phyloP scores from a whole-genome alignment of 768 basidiomycete species.

The Tulasnella sp. region DNA sequence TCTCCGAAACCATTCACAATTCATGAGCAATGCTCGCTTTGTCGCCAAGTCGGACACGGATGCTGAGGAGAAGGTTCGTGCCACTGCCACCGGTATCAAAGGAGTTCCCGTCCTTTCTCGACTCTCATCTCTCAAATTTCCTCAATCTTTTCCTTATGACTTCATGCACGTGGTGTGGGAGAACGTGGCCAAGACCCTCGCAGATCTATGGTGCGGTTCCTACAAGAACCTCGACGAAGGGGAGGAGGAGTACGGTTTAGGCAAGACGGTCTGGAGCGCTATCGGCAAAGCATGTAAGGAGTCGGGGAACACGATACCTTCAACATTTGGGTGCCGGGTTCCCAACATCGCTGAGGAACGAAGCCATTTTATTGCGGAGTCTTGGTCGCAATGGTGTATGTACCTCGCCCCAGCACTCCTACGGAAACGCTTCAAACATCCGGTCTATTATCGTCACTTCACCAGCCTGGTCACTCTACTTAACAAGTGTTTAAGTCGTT shows the following conservation, averaged over 20 bases:
- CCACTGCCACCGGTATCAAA: conserved; percentile 33
- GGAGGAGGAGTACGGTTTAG: conserved; percentile 26
- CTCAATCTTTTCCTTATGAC: conserved; percentile 38
- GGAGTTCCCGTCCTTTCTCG: conserved; percentile 30
- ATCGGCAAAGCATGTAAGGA: conserved; percentile 13
- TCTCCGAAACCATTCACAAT: conserved; percentile 30
- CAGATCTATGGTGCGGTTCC: conserved; percentile 36
- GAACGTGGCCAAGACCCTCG: conserved; percentile 38
- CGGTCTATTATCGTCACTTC: conserved; percentile 9
- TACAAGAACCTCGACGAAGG: conserved; percentile 36
- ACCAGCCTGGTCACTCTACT: not conserved
- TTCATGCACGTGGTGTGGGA: conserved; percentile 46
- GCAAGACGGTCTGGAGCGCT: conserved; percentile 1
- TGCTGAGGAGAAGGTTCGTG: conserved; percentile 24
- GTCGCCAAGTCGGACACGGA: conserved; percentile 29
- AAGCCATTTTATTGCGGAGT: conserved; percentile 3
- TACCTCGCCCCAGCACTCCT: conserved; percentile 20
- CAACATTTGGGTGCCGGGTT: conserved; percentile 7
- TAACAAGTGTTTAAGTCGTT: not conserved
- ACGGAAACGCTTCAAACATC: not conserved
- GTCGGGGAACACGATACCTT: conserved; percentile 16
- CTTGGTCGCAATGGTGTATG: conserved; percentile 13
- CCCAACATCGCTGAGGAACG: conserved; percentile 9
- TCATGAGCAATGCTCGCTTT: conserved; percentile 26
- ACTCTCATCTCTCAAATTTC: conserved; percentile 34